Evolutionary conservation across 129 eudicot genomes (phyloP), one percentile per base, ranked within the genome.

Genomic region (Dittrichia graveolens): DNA sequence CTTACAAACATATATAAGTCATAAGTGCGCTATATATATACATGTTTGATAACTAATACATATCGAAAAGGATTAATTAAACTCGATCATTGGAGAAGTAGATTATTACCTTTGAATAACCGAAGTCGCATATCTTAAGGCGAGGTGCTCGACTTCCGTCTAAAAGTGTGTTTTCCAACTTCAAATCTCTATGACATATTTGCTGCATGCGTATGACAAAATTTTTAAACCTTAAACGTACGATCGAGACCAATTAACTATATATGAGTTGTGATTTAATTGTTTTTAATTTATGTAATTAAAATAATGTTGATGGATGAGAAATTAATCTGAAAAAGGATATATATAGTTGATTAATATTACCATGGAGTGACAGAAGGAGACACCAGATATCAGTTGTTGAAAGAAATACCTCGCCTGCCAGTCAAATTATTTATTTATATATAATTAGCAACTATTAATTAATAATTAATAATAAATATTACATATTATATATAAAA

Each of bases 131-230:
- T 66, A 91, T 91, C 70, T 91, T 91, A 41, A 91, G 92, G 58
- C 97, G 97, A 19, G 95, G 95, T 15, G 89, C 95, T 47, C 92
- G 90, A 69, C 91, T 91, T 47, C 92, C 97, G 48, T 91, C 95
- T 67, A 91, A 73, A 55, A 91, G 87, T 7, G 97, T 88, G 68
- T 91, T 91, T 57, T 91, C 97, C 79, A 91, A 61, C 75, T 88
- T 91, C 73, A 91, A 75, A 84, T 91, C 97, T 44, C 97, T 88
- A 75, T 91, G 97, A 56, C 97, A 91, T 77, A 91, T 91, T 91
- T 91, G 92, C 95, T 91, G 81, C n/a, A n/a, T n/a, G n/a, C 83
- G 75, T n/a, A 16, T 60, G 61, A 44, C 31, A 67, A 34, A 48
- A 55, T n/a, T 8, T 8, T 6, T 4, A 37, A 44, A 66, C 6